Evolutionary conservation across 306 rosid species (phyloP).

Genomic region (Vigna mungo): DNA sequence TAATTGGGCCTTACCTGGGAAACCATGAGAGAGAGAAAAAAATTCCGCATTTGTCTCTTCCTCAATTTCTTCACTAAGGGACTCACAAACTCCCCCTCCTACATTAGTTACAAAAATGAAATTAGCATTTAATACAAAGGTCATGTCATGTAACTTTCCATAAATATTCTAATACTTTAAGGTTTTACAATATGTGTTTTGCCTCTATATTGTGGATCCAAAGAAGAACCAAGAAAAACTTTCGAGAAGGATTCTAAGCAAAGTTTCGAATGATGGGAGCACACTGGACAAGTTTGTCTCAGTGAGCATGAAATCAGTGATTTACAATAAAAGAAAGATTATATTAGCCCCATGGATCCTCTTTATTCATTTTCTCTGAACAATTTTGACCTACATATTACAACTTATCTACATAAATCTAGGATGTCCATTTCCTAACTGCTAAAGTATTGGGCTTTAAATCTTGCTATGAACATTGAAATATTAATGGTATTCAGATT

Average conservation of each 20-base stretch:
- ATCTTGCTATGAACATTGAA: constrained; percentile 7
- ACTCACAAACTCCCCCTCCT: constrained; percentile 90
- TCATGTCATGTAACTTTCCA: constrained; percentile 21
- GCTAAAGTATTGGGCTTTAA: background rate
- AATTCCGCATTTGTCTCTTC: constrained; percentile 90
- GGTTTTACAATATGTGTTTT: no score
- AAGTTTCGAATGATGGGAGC: constrained; percentile 1
- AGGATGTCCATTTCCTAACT: background rate
- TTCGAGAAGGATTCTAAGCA: constrained; percentile 22
- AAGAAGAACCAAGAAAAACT: constrained; percentile 16
- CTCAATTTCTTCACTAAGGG: constrained; percentile 77
- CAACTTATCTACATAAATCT: constrained; percentile 3
- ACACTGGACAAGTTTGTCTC: constrained; percentile 28
- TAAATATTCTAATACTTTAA: constrained; percentile 14
- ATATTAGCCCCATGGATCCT: background rate
- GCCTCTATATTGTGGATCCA: background rate
- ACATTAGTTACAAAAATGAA: constrained; percentile 44
- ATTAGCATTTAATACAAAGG: constrained; percentile 32
- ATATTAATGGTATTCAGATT: constrained; percentile 15
- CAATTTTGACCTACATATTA: constrained; percentile 4
- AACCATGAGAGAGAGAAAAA: constrained; percentile 88
- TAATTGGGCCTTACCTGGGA: constrained; percentile 72
- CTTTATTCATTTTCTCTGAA: constrained; percentile 12
- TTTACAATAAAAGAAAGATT: background rate
- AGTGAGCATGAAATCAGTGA: background rate